Evolutionary conservation across 345 rosid species (phyloP).

Genomic region (Chamaenerion angustifolium): DNA sequence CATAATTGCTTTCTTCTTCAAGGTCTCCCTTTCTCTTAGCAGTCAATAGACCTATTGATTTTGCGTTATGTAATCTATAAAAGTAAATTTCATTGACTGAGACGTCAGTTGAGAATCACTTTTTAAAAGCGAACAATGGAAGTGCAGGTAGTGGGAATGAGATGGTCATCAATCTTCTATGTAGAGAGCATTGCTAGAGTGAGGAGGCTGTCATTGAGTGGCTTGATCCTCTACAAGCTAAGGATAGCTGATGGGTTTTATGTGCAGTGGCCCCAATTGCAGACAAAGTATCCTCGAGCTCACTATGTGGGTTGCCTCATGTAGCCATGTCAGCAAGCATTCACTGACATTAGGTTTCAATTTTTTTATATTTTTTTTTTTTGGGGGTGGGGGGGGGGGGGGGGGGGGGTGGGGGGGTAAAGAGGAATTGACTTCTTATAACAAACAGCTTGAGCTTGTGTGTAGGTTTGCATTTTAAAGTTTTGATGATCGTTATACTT

Average conservation of each 20-base stretch:
- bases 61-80: not conserved
- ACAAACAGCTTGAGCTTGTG: too few species aligned
- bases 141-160: slow-evolving; percentile 54
- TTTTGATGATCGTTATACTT: too few species aligned
- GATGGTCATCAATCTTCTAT: slow-evolving; percentile 73
- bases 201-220: slow-evolving; percentile 71
- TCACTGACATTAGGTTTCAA: too few species aligned
- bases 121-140: not conserved
- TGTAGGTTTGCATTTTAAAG: too few species aligned
- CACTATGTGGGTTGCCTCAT: slow-evolving; percentile 76
- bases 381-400: too few species aligned
- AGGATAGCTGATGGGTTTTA: slow-evolving; percentile 68
- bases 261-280: slow-evolving; percentile 87
- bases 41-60: not conserved
- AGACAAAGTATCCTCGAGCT: slow-evolving; percentile 48
- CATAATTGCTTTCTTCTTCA: slow-evolving; percentile 57
- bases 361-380: too few species aligned
- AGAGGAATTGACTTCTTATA: too few species aligned
- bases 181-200: slow-evolving; percentile 94
- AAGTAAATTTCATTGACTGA: not conserved
- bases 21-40: slow-evolving; percentile 25
- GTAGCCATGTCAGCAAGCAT: slow-evolving; percentile 17
- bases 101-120: not conserved
- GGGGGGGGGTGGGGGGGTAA: too few species aligned
- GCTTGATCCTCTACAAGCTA: slow-evolving; percentile 64